Evolutionary conservation across 176 grass and related monocot species (phyloP), one percentile per base, ranked within the genome.

Genomic region (Eremochloa ophiuroides): DNA sequence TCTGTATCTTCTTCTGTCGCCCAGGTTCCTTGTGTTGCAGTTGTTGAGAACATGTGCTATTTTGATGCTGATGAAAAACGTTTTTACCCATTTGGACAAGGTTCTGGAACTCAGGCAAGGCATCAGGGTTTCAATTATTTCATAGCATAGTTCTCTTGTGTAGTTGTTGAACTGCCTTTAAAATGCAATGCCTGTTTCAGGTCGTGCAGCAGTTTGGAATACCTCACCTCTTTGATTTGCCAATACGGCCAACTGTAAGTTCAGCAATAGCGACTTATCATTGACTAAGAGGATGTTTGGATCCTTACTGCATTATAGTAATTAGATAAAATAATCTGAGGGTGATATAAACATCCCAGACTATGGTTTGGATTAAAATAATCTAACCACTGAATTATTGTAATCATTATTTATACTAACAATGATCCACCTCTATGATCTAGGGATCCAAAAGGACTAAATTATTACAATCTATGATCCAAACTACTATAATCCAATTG

Each of bases 41-140:
- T 98, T 80, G 95, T 98, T 76, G 92, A 98, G 87, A 98, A 98
- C 82, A 95, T 98, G 95, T 98, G 95, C 84, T 98, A 98, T 84
- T 95, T 98, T 60, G 95, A 95, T 89, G 95, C 95, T 84, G 95
- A 98, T 30, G 88, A 76, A 64, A 98, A 98, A 59, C 90, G 88
- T 72, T 88, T 89, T 73, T 91, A 93, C 80, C 95, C 95, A 62
- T 98, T 98, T 79, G 95, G 95, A 37, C 75, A 91, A 84, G 95
- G 95, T 76, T 98, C 95, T 77, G 92, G 95, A 79, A 70, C 77
- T 86, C 95, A 98, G 88, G 95, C 71, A 98, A 87, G 92, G 75
- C 5, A 77, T 34, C 40, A 12, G 31, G 6, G 1, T 22, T 29
- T 76, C 11, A 10, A 26, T 66, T 77, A 56, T 47, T 81, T 68